Percentiles rank a stretch among this genome's conserved stretches.
Conservation (phyloP, 108 stramenopile genomes). For the Fragilaria crotonensis region DNA sequence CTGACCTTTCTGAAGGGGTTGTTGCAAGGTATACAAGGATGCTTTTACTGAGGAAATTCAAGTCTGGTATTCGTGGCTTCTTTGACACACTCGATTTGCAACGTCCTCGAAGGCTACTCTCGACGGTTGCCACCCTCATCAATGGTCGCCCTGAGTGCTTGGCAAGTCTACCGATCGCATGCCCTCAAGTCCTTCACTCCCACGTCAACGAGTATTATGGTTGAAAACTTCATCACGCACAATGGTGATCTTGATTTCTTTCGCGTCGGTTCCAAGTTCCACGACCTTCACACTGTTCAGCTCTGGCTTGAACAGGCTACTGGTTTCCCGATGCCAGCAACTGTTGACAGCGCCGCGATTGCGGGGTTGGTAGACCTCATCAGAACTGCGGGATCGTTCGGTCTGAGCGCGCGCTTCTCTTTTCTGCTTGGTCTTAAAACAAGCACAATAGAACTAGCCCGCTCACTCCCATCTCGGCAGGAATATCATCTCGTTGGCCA, state of each 20-base stretch:
- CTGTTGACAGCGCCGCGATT: constrained; percentile 64
- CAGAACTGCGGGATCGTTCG: constrained; percentile 60
- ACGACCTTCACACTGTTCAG: constrained; percentile 56
- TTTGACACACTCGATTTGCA: constrained; percentile 75
- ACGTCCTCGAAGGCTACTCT: constrained; percentile 64
- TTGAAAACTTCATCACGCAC: constrained; percentile 71
- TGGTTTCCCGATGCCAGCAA: constrained; percentile 34
- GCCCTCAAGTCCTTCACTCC: too few relatives aligned
- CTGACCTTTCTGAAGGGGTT: too few relatives aligned
- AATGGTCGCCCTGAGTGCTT: constrained; percentile 39
- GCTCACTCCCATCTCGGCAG: constrained; percentile 32
- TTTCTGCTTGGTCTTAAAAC: constrained; percentile 31
- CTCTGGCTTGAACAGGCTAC: constrained; percentile 49
- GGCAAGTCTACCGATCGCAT: constrained; percentile 29
- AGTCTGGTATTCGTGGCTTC: too few relatives aligned
- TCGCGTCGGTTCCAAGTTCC: constrained; percentile 40
- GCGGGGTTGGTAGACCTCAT: constrained; percentile 71
- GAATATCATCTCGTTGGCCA: constrained; percentile 54
- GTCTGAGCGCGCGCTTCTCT: constrained; percentile 53
- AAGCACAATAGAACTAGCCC: constrained; percentile 23
- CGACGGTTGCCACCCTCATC: constrained; percentile 75
- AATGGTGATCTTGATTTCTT: constrained; percentile 87
- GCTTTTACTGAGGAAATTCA: too few relatives aligned
- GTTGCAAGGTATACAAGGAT: too few relatives aligned
- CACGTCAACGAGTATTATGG: constrained; percentile 5